Conservation (phyloP, 768 basidiomycete genomes). For the Trametes meyenii region DNA sequence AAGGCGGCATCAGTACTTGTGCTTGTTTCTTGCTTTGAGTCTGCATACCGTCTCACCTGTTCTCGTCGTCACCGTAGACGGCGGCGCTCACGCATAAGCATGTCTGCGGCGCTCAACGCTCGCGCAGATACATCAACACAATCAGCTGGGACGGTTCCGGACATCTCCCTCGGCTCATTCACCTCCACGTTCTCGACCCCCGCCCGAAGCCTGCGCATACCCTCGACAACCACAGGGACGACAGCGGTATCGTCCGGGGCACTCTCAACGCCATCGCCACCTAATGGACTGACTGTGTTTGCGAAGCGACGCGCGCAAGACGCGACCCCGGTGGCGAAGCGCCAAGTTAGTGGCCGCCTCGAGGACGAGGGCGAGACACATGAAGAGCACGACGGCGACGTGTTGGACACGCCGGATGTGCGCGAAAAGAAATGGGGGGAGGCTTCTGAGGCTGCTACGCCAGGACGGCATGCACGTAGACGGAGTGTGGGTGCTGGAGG, state of each 20-base stretch:
- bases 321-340: constrained; percentile 42
- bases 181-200: constrained; percentile 58
- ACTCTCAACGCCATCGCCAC: constrained; percentile 54
- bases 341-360: constrained; percentile 42
- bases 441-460: constrained; percentile 14
- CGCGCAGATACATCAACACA: constrained; percentile 46
- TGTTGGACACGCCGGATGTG: constrained; percentile 56
- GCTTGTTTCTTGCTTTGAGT: too few relatives aligned
- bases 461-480: constrained; percentile 26
- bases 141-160: constrained; percentile 52
- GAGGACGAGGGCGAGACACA: constrained; percentile 34
- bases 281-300: constrained; percentile 34
- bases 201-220: constrained; percentile 45
- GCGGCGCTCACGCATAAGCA: constrained; percentile 19
- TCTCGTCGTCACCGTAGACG: constrained; percentile 38
- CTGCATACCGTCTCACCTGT: background rate
- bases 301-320: constrained; percentile 45
- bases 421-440: constrained; percentile 40
- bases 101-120: constrained; percentile 47
- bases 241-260: constrained; percentile 56
- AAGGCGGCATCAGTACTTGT: background rate
- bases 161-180: constrained; percentile 62
- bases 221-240: constrained; percentile 53
- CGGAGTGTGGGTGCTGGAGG: constrained; percentile 20
- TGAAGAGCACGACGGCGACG: constrained; percentile 38